phyloP scores from a whole-genome alignment of 352 stramenopile genomes.

The Phytophthora idaei region DNA sequence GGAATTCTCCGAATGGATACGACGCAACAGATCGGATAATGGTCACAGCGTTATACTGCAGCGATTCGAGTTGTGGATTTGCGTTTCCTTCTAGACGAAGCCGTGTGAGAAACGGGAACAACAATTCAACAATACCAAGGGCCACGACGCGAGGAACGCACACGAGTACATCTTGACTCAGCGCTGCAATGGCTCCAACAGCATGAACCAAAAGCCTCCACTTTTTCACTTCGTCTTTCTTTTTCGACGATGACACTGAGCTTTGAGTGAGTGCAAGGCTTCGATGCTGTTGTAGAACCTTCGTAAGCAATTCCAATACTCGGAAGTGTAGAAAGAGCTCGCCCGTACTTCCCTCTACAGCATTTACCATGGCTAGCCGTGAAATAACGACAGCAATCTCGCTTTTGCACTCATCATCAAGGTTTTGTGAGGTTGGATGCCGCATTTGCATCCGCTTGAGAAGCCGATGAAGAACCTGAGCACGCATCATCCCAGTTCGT shows the following conservation, averaged over 20 bases:
- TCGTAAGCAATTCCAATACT: conserved; percentile 56
- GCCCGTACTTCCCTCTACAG: conserved; percentile 65
- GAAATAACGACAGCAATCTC: conserved; percentile 67
- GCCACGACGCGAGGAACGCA: conserved; percentile 57
- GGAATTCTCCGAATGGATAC: conserved; percentile 69
- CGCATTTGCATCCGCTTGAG: conserved; percentile 75
- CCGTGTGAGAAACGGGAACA: conserved; percentile 41
- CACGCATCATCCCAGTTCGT: conserved; percentile 55
- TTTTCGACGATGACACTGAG: conserved; percentile 13
- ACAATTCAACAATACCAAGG: conserved; percentile 45
- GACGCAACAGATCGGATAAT: conserved; percentile 60
- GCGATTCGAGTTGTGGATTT: conserved; percentile 33
- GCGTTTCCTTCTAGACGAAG: conserved; percentile 7
- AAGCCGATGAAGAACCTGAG: conserved; percentile 66
- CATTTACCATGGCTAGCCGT: conserved; percentile 57
- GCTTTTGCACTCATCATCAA: conserved; percentile 65
- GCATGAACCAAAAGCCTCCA: conserved; percentile 60
- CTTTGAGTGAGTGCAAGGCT: conserved; percentile 13
- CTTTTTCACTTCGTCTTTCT: conserved; percentile 27
- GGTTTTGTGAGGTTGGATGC: conserved; percentile 8
- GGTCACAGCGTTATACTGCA: conserved; percentile 58
- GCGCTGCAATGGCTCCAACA: conserved; percentile 52
- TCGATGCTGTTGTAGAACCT: conserved; percentile 30
- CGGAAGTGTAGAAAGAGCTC: conserved; percentile 75
- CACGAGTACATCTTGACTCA: conserved; percentile 70